Conservation (phyloP, 164 flowering plant genomes). For the Magnolia sinica region DNA sequence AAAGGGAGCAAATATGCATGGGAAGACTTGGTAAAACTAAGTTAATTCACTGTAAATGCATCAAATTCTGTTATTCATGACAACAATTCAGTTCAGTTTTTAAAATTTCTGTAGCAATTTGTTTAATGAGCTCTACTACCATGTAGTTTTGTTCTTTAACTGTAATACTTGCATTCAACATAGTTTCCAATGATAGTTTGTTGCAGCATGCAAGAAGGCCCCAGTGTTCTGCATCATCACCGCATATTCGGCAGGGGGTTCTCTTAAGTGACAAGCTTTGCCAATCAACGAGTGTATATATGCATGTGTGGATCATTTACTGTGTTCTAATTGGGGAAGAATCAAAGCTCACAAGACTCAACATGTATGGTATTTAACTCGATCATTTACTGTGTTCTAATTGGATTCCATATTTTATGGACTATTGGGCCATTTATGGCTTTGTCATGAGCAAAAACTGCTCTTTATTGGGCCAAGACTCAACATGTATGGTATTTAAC, state of each 20-base stretch:
- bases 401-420: too few relatives aligned
- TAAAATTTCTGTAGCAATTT: not conserved
- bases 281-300: not conserved
- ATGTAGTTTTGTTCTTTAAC: not conserved
- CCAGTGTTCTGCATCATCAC: constrained; percentile 95
- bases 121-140: not conserved
- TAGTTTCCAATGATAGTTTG: constrained; percentile 57
- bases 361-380: not conserved
- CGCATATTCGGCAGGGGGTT: constrained; percentile 87
- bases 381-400: too few relatives aligned
- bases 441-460: too few relatives aligned
- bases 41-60: not conserved
- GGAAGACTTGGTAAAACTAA: too few relatives aligned
- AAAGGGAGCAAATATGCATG: not conserved
- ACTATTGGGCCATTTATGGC: too few relatives aligned
- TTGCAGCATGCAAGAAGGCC: too few relatives aligned
- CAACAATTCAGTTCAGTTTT: not conserved
- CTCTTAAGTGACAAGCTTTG: constrained; percentile 24
- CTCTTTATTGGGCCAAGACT: too few relatives aligned
- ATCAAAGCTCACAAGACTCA: not conserved
- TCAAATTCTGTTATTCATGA: not conserved
- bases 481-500: too few relatives aligned
- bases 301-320: too few relatives aligned
- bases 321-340: too few relatives aligned
- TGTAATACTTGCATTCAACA: constrained; percentile 1